Conservation (phyloP, 257 asterid genomes). For the Nicotiana tabacum region DNA sequence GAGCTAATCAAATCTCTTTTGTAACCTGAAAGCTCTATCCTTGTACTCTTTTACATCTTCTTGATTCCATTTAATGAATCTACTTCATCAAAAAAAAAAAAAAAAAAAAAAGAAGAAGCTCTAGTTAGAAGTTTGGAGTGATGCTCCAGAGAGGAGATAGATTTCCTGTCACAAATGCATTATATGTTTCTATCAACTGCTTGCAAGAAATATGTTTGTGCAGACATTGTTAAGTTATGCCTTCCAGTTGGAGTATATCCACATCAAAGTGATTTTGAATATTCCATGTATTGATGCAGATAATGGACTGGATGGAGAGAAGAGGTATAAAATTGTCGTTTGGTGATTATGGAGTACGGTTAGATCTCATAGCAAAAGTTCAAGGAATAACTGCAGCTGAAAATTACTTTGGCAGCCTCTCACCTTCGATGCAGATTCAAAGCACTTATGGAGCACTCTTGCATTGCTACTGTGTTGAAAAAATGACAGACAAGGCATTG, state of each 20-base stretch:
- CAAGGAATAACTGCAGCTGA: constrained; percentile 72
- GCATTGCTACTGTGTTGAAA: constrained; percentile 60
- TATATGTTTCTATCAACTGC: neutral
- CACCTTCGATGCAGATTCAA: constrained; percentile 33
- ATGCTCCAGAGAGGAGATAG: neutral
- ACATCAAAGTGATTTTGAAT: neutral
- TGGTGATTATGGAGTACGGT: constrained; percentile 39
- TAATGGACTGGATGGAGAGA: constrained; percentile 75
- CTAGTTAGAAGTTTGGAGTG: neutral
- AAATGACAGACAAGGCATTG: constrained; percentile 53
- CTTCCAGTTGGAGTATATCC: neutral
- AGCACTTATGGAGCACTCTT: constrained; percentile 62
- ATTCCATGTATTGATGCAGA: constrained; percentile 31
- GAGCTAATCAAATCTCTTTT: too few relatives aligned
- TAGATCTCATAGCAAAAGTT: constrained; percentile 59
- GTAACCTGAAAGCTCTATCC: too few relatives aligned
- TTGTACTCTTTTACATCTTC: too few relatives aligned
- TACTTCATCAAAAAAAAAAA: too few relatives aligned
- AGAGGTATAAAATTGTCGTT: constrained; percentile 38
- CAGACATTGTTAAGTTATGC: neutral
- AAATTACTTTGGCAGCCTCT: constrained; percentile 43
- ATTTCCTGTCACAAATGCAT: neutral
- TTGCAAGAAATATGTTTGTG: neutral
- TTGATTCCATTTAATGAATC: too few relatives aligned
- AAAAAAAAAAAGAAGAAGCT: too few relatives aligned